Conservation (phyloP, 495 filamentous ascomycete species). For the Aspergillus nidulans region DNA sequence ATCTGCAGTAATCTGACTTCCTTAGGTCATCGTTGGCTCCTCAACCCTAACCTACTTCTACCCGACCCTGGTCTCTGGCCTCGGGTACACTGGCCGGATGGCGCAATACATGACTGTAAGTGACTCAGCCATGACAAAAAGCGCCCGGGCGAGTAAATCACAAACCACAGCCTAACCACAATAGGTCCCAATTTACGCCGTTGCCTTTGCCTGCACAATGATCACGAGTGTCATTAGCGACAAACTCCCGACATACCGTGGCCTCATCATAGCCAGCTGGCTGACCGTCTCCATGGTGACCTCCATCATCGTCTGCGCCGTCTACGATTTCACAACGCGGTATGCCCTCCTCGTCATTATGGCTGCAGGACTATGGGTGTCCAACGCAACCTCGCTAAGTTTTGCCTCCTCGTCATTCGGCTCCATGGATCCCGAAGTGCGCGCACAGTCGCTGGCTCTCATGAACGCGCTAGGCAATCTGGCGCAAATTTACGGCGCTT, state of each 20-base stretch:
- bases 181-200: constrained; percentile 35
- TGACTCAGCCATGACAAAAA: neutral
- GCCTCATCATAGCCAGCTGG: constrained; percentile 31
- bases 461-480: constrained; percentile 49
- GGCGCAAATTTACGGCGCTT: constrained; percentile 46
- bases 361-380: constrained; percentile 41
- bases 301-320: constrained; percentile 38
- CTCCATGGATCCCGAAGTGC: constrained; percentile 22
- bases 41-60: constrained; percentile 40
- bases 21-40: neutral
- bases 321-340: constrained; percentile 42
- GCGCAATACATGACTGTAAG: constrained; percentile 1
- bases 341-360: constrained; percentile 43
- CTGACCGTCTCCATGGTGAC: constrained; percentile 36
- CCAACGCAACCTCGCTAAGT: constrained; percentile 36
- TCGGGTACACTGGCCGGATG: constrained; percentile 38
- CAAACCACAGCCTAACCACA: neutral
- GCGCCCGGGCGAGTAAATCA: too few species aligned
- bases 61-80: constrained; percentile 44
- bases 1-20: neutral
- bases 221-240: constrained; percentile 25
- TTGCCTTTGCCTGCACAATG: constrained; percentile 32
- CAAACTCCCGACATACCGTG: constrained; percentile 27
- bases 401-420: constrained; percentile 28
- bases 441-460: constrained; percentile 45